phyloP scores from a whole-genome alignment of 208 protist genomes.

The Leishmania arabica region DNA sequence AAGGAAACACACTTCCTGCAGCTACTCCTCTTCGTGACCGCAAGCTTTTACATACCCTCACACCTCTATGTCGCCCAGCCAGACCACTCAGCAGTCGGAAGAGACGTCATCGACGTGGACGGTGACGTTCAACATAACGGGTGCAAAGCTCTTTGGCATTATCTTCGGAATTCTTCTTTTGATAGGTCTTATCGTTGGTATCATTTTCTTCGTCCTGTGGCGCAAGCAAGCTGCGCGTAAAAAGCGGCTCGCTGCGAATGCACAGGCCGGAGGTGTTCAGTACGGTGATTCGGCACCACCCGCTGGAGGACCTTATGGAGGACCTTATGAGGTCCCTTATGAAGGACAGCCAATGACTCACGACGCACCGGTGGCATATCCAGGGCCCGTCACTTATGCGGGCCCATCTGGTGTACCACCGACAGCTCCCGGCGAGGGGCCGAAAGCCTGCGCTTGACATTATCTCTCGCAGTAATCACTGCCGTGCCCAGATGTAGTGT shows the following conservation, averaged over 20 bases:
- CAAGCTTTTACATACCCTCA: no score
- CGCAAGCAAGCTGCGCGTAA: not conserved
- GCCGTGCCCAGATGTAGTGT: not conserved
- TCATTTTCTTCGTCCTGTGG: no score
- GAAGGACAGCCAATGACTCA: not conserved
- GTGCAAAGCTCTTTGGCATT: no score
- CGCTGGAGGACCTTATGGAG: no score
- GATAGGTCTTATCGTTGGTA: no score
- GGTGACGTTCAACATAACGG: no score
- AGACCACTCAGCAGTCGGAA: not conserved
- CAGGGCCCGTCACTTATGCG: not conserved
- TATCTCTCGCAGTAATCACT: not conserved
- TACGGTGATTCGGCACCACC: not conserved
- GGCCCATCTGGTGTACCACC: not conserved
- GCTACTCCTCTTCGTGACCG: not conserved
- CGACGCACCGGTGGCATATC: not conserved
- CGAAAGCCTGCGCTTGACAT: not conserved
- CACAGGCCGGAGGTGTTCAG: not conserved
- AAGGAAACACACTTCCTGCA: not conserved
- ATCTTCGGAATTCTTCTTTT: no score
- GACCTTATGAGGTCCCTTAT: not conserved
- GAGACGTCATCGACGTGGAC: no score
- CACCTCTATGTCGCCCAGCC: not conserved
- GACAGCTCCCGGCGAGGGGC: not conserved
- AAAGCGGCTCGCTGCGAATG: not conserved